phyloP scores from a whole-genome alignment of 2,329 filamentous ascomycete species.

The Fusarium domesticum region DNA sequence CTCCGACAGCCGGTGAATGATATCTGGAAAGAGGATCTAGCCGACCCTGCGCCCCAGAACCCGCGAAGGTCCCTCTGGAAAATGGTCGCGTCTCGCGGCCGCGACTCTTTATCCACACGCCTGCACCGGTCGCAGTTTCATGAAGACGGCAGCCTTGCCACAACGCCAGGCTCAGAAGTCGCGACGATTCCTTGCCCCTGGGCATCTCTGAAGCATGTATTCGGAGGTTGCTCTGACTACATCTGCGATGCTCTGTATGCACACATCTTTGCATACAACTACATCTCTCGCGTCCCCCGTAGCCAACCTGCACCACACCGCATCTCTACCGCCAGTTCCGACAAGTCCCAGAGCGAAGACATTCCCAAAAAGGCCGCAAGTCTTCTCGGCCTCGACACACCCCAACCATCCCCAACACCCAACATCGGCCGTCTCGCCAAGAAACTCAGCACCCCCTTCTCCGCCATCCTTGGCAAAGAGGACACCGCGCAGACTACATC shows the following conservation, averaged over 20 bases:
- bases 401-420: constrained; percentile 16
- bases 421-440: constrained; percentile 25
- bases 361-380: constrained; percentile 53
- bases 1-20: constrained; percentile 41
- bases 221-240: constrained; percentile 50
- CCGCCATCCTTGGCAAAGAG: constrained; percentile 27
- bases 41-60: constrained; percentile 12
- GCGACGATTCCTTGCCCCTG: constrained; percentile 35
- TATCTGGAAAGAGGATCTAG: constrained; percentile 15
- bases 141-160: constrained; percentile 7
- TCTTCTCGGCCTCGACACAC: constrained; percentile 45
- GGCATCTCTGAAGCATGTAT: constrained; percentile 49
- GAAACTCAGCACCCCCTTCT: constrained; percentile 28
- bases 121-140: constrained; percentile 17
- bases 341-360: constrained; percentile 31
- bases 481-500: constrained; percentile 16
- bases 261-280: constrained; percentile 58
- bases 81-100: constrained; percentile 34
- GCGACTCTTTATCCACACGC: constrained; percentile 15
- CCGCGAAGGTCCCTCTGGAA: constrained; percentile 36
- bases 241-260: constrained; percentile 59
- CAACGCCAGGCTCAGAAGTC: constrained; percentile 15
- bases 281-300: constrained; percentile 42
- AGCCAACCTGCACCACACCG: constrained; percentile 18
- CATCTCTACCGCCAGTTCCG: constrained; percentile 9